These are phyloP conservation scores for Leptodontidium sp. DNA, from an alignment of 2,329 filamentous ascomycete species.

Conservation along the genomic window DNA sequence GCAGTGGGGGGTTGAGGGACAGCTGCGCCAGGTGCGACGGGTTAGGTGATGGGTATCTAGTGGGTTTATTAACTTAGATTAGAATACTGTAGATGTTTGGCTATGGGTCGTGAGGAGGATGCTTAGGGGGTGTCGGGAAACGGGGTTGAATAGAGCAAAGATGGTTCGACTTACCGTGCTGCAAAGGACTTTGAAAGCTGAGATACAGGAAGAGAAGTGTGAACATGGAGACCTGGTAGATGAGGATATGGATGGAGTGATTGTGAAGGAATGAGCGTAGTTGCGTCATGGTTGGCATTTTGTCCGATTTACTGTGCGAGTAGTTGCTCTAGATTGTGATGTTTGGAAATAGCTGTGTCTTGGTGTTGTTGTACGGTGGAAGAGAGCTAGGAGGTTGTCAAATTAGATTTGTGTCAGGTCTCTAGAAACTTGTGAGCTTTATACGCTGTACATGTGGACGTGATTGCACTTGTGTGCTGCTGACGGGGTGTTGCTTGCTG, in stretches of 20 bases:
- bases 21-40: slow-evolving; percentile 2
- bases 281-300: slow-evolving; percentile 1
- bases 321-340: no score
- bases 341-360: no score
- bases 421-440: no score
- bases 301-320: not conserved
- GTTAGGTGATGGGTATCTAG: not conserved
- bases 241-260: not conserved
- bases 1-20: not conserved
- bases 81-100: not conserved
- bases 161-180: not conserved
- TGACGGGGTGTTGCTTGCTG: not conserved
- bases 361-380: no score
- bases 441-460: not conserved
- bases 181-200: not conserved
- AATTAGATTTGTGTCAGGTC: not conserved
- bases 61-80: not conserved
- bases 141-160: not conserved
- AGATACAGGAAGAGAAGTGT: not conserved
- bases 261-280: not conserved
- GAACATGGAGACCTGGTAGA: slow-evolving; percentile 3
- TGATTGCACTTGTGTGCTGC: not conserved
- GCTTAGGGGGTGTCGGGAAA: no score
- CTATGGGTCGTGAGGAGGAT: not conserved
- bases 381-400: no score